Evolutionary conservation across 306 rosid species (phyloP), one percentile per base, ranked within the genome.

Genomic region (Gastrolobium villosum): DNA sequence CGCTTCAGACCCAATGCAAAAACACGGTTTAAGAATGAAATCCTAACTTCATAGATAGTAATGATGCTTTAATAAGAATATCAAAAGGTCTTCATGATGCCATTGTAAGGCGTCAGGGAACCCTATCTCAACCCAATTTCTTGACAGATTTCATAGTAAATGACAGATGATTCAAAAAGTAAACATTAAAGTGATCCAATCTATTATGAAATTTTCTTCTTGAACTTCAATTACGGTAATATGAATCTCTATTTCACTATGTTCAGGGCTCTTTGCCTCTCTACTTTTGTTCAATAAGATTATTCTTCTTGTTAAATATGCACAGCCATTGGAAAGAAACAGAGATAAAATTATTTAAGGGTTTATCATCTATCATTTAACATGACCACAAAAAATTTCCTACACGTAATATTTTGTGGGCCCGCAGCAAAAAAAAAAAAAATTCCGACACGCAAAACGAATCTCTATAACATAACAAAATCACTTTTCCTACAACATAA

Each of bases 1-100:
- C 6, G 52, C 20, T 65, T 74, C 20, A 52, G 60, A 68, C 68
- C 14, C 66, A 70, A 75, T 40, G 11, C 52, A 59, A 15, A 75
- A 68, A 2, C 49, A 39, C 7, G 3, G 5, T n/a, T 32, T 1
- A 40, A 41, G 55, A 48, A 44, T 67, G 39, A 10, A 55, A 43
- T 57, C 7, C 65, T 71, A n/a, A 49, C 59, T 11, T 48, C 3
- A 48, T 11, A 60, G 55, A 70, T 13, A 5, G 14, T n/a, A 31
- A 28, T 57, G 52, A 57, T 45, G 36, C 56, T 28, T 13, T 31
- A 10, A 15, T 49, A 30, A 32, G 54, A 74, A 43, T 31, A 13
- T 8, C 2, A n/a, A 32, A 59, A 13, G 10, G 10, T 13, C 69
- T 32, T 40, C 32, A 57, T 44, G 68, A 59, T 55, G 7, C n/a